Evolutionary conservation across 768 basidiomycete species (phyloP), one percentile per base, ranked within the genome.

Genomic region (Suillus clintonianus): DNA sequence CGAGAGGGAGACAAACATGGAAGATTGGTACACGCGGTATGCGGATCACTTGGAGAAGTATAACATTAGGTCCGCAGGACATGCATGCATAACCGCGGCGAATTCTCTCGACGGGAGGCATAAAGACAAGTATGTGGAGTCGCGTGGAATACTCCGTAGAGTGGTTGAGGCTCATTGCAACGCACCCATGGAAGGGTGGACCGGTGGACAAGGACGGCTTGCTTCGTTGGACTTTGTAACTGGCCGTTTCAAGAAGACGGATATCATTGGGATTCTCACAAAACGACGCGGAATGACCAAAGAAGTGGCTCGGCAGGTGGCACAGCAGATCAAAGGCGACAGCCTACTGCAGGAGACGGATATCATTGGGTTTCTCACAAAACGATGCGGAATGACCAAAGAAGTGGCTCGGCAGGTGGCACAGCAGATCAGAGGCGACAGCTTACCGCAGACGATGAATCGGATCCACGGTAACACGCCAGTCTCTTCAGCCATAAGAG

Each of bases 21-120:
- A 78, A 36, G 34, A 56, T 6, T 78, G 78, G 77, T 78, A 79
- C 77, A 57, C 37, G 13, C 64, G 72, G 54, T 76, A 79, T 57
- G 50, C 64, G 14, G 39, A 54, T 9, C 53, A 62, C 59, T 78
- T 78, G 45, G 48, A 54, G 41, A 62, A 9, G 61, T 70, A 75
- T 54, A 69, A 69, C 32, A 76, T 75, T 42, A 55, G 68, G 41
- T 68, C 77, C 17, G 66, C 65, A 27, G 79, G 76, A 2, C 76
- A 80, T 8, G 82, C 79, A 9, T 83, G 82, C 63, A 71, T 83
- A 62, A 82, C 81, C 1, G 78, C 79, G 3, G 72, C 37, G 10
- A 39, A 22, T 39, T 14, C 17, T 27, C 37, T 70, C 36, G 67
- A 65, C 2, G 74, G 74, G 61, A 71, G 67, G 54, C 73, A 72